Evolutionary conservation across 768 basidiomycete genomes (phyloP).

Genomic region (Leccinum rimulosum): DNA sequence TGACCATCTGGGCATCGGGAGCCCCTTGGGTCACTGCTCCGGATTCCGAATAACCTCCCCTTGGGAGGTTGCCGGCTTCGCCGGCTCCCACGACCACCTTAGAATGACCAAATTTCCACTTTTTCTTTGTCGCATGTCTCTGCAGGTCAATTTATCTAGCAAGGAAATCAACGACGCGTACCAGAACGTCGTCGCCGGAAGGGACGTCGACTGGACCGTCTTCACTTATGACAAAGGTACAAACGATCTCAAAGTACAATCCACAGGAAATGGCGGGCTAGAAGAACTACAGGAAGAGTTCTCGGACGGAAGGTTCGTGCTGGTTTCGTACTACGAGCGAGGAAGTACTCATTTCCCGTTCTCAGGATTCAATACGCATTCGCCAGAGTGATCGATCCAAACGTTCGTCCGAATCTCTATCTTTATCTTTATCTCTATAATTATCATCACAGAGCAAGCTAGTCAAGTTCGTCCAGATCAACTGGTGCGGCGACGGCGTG

Average conservation of each 20-base stretch:
- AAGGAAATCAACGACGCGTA: slow-evolving; percentile 72
- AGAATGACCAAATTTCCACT: too few species aligned
- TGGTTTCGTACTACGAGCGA: neutral
- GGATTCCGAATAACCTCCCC: too few species aligned
- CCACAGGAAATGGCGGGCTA: slow-evolving; percentile 81
- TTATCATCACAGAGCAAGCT: slow-evolving; percentile 59
- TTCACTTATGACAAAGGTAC: slow-evolving; percentile 79
- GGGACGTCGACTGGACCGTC: slow-evolving; percentile 72
- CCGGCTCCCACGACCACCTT: too few species aligned
- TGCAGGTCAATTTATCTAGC: slow-evolving; percentile 76
- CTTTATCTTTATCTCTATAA: neutral
- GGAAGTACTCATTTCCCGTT: neutral
- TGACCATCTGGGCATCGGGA: too few species aligned
- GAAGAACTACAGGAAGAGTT: slow-evolving; percentile 94
- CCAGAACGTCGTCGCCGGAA: slow-evolving; percentile 66
- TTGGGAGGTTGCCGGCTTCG: too few species aligned
- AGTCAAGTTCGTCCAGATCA: slow-evolving; percentile 91
- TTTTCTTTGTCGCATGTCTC: slow-evolving; percentile 53
- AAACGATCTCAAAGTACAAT: slow-evolving; percentile 86
- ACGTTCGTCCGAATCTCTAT: slow-evolving; percentile 45
- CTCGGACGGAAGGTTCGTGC: slow-evolving; percentile 79
- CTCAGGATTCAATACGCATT: slow-evolving; percentile 92
- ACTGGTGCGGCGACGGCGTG: slow-evolving; percentile 98
- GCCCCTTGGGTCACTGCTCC: too few species aligned
- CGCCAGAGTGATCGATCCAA: slow-evolving; percentile 78